Evolutionary conservation across 139 green algal species (phyloP), one percentile per base, ranked within the genome.

Genomic region (Chlamydomonas asymmetrica): DNA sequence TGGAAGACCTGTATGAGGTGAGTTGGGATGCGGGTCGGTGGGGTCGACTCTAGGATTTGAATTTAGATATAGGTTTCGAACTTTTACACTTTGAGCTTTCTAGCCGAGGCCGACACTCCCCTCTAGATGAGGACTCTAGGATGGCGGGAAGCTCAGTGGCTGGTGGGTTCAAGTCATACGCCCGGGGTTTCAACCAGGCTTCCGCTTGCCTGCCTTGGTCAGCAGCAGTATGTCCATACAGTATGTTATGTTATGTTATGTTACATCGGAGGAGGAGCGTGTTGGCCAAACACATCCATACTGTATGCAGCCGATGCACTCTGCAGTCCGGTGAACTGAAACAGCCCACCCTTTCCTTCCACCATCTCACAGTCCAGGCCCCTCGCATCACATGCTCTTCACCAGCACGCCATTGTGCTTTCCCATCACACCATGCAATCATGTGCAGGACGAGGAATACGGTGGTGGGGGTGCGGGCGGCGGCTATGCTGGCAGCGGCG

Each of bases 1-100:
- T 70, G 31, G 71, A 69, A 40, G 70, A 76, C 9, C n/a, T 76
- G 1, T 38, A 56, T 0, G n/a, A 32, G 8, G 63, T 27, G n/a
- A n/a, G n/a, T n/a, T 20, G 61, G 23, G 18, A 48, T 10, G 4
- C 3, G 59, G 59, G 64, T 27, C 34, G 41, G 16, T 48, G 63
- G 16, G 45, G 31, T 32, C 50, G 35, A 3, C 23, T 25, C 27
- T 50, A 74, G 35, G 52, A 38, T 27, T 37, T 35, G 37, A 49
- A 74, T 5, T 50, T 54, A 13, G 5, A 64, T 4, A 37, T 43
- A 35, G 16, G 54, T 22, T n/a, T 65, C n/a, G 25, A 25, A 7
- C 27, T n/a, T 27, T 18, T 41, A 2, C 32, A 27, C 6, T 8
- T 9, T 7, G 57, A 52, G n/a, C n/a, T n/a, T n/a, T 16, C 45